A percentile compares a stretch with the other conserved stretches of the same genome.
phyloP scores from a whole-genome alignment of 2,329 filamentous ascomycete genomes.

The Coccinonectria pachysandricola region DNA sequence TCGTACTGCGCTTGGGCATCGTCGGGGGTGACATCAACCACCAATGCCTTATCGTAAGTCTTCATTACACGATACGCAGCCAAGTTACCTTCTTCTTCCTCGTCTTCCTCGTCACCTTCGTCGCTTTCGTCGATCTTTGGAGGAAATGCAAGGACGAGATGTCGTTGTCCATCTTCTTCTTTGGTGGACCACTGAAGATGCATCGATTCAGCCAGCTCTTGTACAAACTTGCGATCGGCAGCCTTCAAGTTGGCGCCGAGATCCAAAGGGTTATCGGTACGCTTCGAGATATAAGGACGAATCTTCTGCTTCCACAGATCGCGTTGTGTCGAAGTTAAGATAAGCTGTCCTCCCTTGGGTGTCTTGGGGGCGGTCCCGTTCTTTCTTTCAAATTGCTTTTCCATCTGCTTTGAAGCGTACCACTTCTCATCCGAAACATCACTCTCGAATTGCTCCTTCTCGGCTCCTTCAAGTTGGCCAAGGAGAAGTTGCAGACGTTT shows the following conservation, averaged over 20 bases:
- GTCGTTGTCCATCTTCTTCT: slow-evolving; percentile 43
- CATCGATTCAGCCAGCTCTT: slow-evolving; percentile 64
- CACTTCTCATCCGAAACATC: slow-evolving; percentile 84
- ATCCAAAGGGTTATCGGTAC: slow-evolving; percentile 55
- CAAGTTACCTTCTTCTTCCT: slow-evolving; percentile 68
- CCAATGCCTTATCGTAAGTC: slow-evolving; percentile 80
- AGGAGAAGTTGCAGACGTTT: slow-evolving; percentile 66
- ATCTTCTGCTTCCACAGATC: slow-evolving; percentile 70
- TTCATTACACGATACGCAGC: slow-evolving; percentile 79
- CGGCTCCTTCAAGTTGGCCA: slow-evolving; percentile 76
- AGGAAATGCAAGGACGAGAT: slow-evolving; percentile 41
- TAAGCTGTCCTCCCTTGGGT: slow-evolving; percentile 47
- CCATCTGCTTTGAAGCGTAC: slow-evolving; percentile 78
- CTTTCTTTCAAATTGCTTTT: slow-evolving; percentile 50
- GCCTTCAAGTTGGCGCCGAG: slow-evolving; percentile 65
- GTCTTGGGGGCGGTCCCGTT: slow-evolving; percentile 45
- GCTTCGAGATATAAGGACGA: slow-evolving; percentile 70
- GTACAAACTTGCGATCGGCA: slow-evolving; percentile 83
- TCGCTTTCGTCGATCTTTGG: slow-evolving; percentile 48
- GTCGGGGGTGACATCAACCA: slow-evolving; percentile 68
- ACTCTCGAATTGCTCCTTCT: slow-evolving; percentile 84
- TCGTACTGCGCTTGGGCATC: slow-evolving; percentile 72
- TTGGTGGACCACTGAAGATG: slow-evolving; percentile 48
- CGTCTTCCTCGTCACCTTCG: slow-evolving; percentile 38
- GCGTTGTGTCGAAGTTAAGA: slow-evolving; percentile 72